Evolutionary conservation across 2,329 filamentous ascomycete species (phyloP), one percentile per base, ranked within the genome.

Genomic region (Ceratocystis eucalypticola): DNA sequence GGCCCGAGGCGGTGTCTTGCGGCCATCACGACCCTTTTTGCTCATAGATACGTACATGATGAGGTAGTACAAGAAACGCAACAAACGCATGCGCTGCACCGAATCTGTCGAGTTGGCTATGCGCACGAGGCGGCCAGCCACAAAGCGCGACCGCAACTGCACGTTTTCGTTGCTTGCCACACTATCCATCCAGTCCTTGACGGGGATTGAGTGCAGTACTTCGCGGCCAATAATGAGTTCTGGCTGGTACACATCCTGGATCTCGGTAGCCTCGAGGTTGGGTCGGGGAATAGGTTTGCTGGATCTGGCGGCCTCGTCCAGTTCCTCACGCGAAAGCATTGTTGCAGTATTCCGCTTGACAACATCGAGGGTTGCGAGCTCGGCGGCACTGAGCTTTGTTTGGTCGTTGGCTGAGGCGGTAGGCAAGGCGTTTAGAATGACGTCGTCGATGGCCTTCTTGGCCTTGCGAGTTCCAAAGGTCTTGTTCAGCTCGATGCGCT

Each of bases 381-480:
- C 80, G 2, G 82, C 79, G 45, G 80, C 76, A 67, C 82, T 81
- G 53, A 85, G 77, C 70, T 82, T 81, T 45, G 76, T 76, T n/a
- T 78, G 76, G 66, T 73, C 74, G 55, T 72, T 73, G 45, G 75
- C 73, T 25, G 74, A 72, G 71, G 74, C 73, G 53, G 78, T 75
- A 53, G 76, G 76, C 70, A 93, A 90, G 20, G 88, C 87, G 72
- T 92, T 91, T 71, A 88, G 81, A 1, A 85, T 84, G 69, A 83
- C 80, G 66, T 86, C 82, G 33, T 81, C 80, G 70, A 94, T 84
- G 0, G 84, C 87, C 77, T 92, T 93, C 79, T 86, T 88, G 25
- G 89, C 88, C 76, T 92, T 93, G 78, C 89, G 91, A 30, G 89
- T 93, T 74, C 90, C 90, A 72, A 95, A 95, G 41, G 87, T 85